Conservation (phyloP, 768 basidiomycete genomes). For the Suillus subalutaceus region DNA sequence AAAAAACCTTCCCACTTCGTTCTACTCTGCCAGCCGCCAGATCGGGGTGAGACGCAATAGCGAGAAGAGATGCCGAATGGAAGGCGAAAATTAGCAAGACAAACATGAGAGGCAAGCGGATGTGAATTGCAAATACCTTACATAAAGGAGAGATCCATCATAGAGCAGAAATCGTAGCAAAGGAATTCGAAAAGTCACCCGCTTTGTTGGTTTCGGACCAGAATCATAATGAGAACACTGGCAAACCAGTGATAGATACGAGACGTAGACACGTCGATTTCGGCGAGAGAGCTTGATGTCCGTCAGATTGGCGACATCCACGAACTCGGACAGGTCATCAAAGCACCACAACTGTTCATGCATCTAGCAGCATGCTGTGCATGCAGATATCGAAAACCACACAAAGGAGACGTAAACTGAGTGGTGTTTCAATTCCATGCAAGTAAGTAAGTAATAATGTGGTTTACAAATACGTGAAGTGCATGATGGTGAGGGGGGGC, state of each 20-base stretch:
- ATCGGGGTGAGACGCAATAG: neutral
- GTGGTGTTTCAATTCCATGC: slow-evolving; percentile 7
- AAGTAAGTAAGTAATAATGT: slow-evolving; percentile 6
- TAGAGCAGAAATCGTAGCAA: too few relatives aligned
- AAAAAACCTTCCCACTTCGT: neutral
- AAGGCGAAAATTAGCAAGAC: neutral
- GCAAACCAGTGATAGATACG: too few relatives aligned
- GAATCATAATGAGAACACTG: too few relatives aligned
- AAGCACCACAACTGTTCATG: too few relatives aligned
- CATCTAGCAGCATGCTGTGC: neutral
- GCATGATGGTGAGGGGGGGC: slow-evolving; percentile 13
- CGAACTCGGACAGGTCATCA: too few relatives aligned
- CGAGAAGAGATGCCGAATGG: neutral
- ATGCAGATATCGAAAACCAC: neutral
- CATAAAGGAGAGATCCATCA: too few relatives aligned
- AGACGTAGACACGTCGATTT: too few relatives aligned
- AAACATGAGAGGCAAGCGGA: neutral
- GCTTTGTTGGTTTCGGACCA: too few relatives aligned
- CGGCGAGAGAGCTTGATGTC: too few relatives aligned
- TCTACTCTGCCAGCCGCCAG: neutral
- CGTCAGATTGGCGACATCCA: too few relatives aligned
- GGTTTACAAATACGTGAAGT: slow-evolving; percentile 12
- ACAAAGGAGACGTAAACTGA: neutral
- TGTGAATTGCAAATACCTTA: neutral
- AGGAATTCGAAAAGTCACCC: too few relatives aligned